Evolutionary conservation across 176 grass and related monocot genomes (phyloP).

Genomic region (Rhynchospora tenuis): DNA sequence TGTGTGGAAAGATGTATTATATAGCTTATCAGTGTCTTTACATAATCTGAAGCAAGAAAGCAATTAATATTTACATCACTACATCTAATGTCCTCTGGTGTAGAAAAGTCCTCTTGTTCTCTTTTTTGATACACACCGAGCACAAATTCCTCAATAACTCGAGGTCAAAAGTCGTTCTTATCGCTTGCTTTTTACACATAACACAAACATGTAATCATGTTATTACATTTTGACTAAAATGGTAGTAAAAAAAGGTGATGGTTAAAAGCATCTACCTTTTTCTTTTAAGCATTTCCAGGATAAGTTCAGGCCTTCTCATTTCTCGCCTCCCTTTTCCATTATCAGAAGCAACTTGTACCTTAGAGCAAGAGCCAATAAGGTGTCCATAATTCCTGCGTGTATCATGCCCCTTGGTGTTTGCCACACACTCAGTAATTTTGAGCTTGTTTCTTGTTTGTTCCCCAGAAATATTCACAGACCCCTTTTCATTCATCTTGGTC

Average conservation of each 20-base stretch:
- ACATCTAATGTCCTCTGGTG: neutral
- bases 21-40: neutral
- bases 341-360: neutral
- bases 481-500: neutral
- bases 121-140: neutral
- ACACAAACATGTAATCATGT: neutral
- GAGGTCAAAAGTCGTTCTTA: neutral
- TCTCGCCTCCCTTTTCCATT: neutral
- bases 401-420: conserved; percentile 15
- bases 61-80: neutral
- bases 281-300: conserved; percentile 58
- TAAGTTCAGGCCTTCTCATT: conserved; percentile 41
- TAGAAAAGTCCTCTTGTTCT: neutral
- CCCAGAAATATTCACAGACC: conserved; percentile 23
- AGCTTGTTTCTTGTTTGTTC: conserved; percentile 40
- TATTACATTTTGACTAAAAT: neutral
- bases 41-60: neutral
- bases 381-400: conserved; percentile 6
- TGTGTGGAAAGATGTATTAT: neutral
- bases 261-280: conserved; percentile 25
- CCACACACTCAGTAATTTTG: conserved; percentile 35
- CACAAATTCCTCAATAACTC: neutral
- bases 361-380: conserved; percentile 6
- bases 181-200: neutral
- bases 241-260: neutral